phyloP scores from a whole-genome alignment of 768 basidiomycete species.

The Chalciporus pseudorubinellus region DNA sequence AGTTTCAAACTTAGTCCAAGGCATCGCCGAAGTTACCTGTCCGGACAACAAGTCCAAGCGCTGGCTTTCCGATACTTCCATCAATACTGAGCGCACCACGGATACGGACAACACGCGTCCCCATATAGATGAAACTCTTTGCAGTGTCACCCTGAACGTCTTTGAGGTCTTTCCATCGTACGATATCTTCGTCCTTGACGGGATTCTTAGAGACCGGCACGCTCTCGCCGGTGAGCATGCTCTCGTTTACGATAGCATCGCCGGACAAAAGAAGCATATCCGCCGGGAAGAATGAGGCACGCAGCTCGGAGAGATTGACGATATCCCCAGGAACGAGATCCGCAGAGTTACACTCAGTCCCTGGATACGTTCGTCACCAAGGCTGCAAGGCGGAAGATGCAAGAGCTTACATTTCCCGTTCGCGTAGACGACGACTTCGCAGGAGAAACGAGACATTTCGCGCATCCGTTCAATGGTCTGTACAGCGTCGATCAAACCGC shows the following conservation, averaged over 20 bases:
- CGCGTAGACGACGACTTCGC: slow-evolving; percentile 66
- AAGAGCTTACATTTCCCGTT: slow-evolving; percentile 65
- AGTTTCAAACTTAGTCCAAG: background rate
- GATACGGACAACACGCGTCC: slow-evolving; percentile 87
- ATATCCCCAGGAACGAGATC: slow-evolving; percentile 90
- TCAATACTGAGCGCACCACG: slow-evolving; percentile 59
- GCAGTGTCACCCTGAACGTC: slow-evolving; percentile 59
- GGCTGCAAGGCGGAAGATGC: background rate
- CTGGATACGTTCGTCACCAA: slow-evolving; percentile 37
- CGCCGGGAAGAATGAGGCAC: slow-evolving; percentile 74
- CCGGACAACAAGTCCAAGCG: slow-evolving; percentile 79
- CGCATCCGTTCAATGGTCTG: slow-evolving; percentile 92
- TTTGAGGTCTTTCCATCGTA: slow-evolving; percentile 64
- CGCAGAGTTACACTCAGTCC: slow-evolving; percentile 69
- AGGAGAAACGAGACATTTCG: slow-evolving; percentile 91
- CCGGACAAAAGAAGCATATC: slow-evolving; percentile 92
- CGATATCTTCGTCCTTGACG: slow-evolving; percentile 74
- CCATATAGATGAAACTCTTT: slow-evolving; percentile 85
- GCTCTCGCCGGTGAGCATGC: slow-evolving; percentile 98
- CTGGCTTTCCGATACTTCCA: slow-evolving; percentile 52
- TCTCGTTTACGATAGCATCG: slow-evolving; percentile 97
- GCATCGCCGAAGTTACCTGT: slow-evolving; percentile 56
- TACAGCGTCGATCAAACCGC: slow-evolving; percentile 4
- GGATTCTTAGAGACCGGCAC: slow-evolving; percentile 93
- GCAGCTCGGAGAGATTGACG: slow-evolving; percentile 79